Base-by-base conservation (phyloP, 129 eudicot genomes). In the Erigeron canadensis region DNA sequence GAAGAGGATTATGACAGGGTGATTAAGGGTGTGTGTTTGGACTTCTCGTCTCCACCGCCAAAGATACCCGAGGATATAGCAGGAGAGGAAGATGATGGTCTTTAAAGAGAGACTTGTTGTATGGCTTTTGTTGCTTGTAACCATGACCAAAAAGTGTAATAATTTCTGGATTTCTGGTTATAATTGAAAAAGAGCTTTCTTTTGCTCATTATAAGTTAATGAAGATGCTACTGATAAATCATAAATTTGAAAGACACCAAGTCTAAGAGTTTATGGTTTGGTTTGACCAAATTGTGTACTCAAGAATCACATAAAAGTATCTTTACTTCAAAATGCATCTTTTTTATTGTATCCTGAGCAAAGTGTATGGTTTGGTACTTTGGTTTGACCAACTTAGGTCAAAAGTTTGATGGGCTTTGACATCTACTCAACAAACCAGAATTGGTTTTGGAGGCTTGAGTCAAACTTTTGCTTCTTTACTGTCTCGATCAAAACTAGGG, bases 41-140 rank as follows among this genome's bases (percentile, higher is more conserved):
- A 94, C 65, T 89, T 90, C 75, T 81, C 88, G 8, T 85, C 98
- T 16, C 86, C 92, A 0, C 85, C 83, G 42, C 80, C 80, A 19
- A 38, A 66, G 16, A 63, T 75, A 56, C 75, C 68, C 5, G 84
- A 81, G 64, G 77, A 79, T 59, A 77, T 67, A 9, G 28, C 42
- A 5, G 75, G 76, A 53, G 74, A 60, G 38, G 74, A 71, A 4
- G 81, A 46, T 41, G 34, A 28, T 28, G 34, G 34, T 28, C 34
- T 28, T 28, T 28, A 28, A 48, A 13, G 16, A 13, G 16, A 48
- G 55, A 47, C 15, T 47, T 48, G 16, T 50, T 50, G 16, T 28
- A 28, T 28, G 56, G 56, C 6, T 50, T n/a, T 53, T 53, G 59
- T 54, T 57, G 6, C 63, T 22, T 57, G 40, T 57, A 57, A 57